A percentile compares a stretch with the other conserved stretches of the same genome.
These are phyloP conservation scores for Aspergillus tanneri DNA, from an alignment of 2,329 filamentous ascomycete genomes.

Conservation along the genomic window DNA sequence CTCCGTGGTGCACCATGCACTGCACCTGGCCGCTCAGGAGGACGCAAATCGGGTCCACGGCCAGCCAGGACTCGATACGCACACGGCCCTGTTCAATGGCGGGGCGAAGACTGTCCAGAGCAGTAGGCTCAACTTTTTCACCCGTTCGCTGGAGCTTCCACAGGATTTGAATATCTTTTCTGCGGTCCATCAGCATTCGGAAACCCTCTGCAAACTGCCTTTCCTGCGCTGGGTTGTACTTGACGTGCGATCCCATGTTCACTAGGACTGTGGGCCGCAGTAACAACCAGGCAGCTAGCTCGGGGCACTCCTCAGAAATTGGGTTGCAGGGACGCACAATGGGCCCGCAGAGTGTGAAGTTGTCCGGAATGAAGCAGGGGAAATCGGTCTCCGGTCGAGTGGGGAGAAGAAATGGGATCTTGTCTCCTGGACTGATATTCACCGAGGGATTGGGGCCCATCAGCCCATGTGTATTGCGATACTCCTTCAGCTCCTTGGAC, in stretches of 20 bases:
- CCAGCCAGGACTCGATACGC: slow-evolving; percentile 44
- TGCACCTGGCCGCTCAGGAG: slow-evolving; percentile 41
- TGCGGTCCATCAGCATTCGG: slow-evolving; percentile 32
- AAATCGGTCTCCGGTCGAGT: slow-evolving; percentile 33
- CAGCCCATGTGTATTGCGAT: slow-evolving; percentile 27
- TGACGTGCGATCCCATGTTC: slow-evolving; percentile 44
- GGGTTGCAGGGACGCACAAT: slow-evolving; percentile 37
- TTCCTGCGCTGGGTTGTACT: slow-evolving; percentile 27
- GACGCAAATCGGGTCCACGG: slow-evolving; percentile 35
- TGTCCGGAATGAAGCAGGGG: slow-evolving; percentile 32
- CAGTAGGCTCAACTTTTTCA: background rate
- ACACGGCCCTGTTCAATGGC: slow-evolving; percentile 33
- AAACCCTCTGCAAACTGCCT: slow-evolving; percentile 41
- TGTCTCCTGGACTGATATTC: background rate
- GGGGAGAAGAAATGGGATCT: slow-evolving; percentile 18
- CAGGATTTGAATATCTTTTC: slow-evolving; percentile 31
- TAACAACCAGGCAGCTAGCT: slow-evolving; percentile 43
- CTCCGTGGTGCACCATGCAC: slow-evolving; percentile 49
- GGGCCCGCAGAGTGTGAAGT: slow-evolving; percentile 46
- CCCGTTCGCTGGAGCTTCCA: slow-evolving; percentile 33
- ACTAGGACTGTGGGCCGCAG: slow-evolving; percentile 45
- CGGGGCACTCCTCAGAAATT: slow-evolving; percentile 36
- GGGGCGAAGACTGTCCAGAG: slow-evolving; percentile 22
- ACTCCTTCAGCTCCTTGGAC: slow-evolving; percentile 22
- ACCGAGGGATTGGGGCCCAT: slow-evolving; percentile 17